These are phyloP conservation scores for Fonsecaea erecta DNA, from an alignment of 2,329 filamentous ascomycete species.

Conservation along the genomic window DNA sequence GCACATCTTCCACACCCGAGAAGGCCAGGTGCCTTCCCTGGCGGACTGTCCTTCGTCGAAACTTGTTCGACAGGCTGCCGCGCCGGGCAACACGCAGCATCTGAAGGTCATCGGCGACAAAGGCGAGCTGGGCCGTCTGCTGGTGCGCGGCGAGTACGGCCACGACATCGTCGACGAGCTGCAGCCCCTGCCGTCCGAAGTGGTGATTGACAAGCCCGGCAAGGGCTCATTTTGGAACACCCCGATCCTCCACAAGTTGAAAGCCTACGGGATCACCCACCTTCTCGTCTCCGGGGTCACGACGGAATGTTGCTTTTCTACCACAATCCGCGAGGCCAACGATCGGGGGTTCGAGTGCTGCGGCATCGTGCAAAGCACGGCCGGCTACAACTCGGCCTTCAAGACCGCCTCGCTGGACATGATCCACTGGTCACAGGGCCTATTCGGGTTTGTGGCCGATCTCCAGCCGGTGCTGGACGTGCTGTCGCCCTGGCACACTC, in stretches of 20 bases:
- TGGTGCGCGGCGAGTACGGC: conserved; percentile 60
- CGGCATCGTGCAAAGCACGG: conserved; percentile 53
- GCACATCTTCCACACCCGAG: conserved; percentile 55
- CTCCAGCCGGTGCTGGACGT: conserved; percentile 37
- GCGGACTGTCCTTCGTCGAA: conserved; percentile 60
- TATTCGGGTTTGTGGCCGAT: conserved; percentile 44
- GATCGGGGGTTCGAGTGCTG: conserved; percentile 67
- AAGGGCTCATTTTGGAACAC: conserved; percentile 66
- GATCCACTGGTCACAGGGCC: conserved; percentile 45
- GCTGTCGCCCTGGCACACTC: conserved; percentile 29
- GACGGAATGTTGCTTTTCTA: conserved; percentile 63
- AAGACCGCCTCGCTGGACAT: conserved; percentile 46
- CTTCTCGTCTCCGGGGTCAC: conserved; percentile 63
- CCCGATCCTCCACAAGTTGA: conserved; percentile 56
- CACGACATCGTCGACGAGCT: conserved; percentile 62
- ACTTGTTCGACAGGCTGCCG: conserved; percentile 53
- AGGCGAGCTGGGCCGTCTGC: conserved; percentile 58
- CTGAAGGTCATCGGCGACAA: conserved; percentile 57
- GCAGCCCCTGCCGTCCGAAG: conserved; percentile 56
- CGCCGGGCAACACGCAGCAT: conserved; percentile 52
- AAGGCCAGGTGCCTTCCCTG: conserved; percentile 57
- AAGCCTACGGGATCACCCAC: conserved; percentile 62
- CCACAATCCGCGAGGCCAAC: conserved; percentile 61
- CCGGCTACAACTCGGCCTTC: conserved; percentile 42
- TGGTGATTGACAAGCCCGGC: conserved; percentile 63